Base-by-base conservation (phyloP, 2,329 filamentous ascomycete genomes). In the Hypoxylon sp. region DNA sequence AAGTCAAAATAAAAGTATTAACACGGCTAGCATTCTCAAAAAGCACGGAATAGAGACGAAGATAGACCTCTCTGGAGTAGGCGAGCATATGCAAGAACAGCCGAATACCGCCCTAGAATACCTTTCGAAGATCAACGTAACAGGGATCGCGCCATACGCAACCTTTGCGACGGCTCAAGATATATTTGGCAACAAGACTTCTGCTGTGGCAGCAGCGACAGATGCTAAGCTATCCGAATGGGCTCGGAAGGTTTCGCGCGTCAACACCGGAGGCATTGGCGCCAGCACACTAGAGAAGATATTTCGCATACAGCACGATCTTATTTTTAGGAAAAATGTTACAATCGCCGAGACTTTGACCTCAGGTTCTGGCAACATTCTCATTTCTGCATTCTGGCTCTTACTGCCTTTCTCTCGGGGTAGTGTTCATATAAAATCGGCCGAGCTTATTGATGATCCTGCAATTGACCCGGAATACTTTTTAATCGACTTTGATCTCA, bases 41-140 rank as follows among this genome's bases (percentile, higher is more conserved):
- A 70, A 79, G 5, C 74, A 81, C 38, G 81, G 79, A 13, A 85
- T 87, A 64, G 65, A 81, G 11, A 79, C 79, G 25, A 74, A 79
- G 17, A 73, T 87, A 4, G 76, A 85, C 28, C 78, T 83, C 0
- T 83, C 83, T 0, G 85, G 84, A 2, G 85, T 88, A 0, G 86
- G 86, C 0, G 83, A 85, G 71, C 84, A 86, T 70, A 75, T 87
- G 0, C 81, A 85, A 67, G 85, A 87, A 52, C 85, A 89, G 72
- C 75, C 86, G 13, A 76, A 76, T 62, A 73, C 69, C 1, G 38
- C 57, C 0, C 52, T 81, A 5, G 43, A 65, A 4, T 80, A 76
- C 51, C 67, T 58, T 9, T 69, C 64, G 46, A 74, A 65, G 13
- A 19, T 68, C 13, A 73, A 73, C 7, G n/a, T 64, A 1, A 66